Evolutionary conservation across 1,284 basidiomycete genomes (phyloP).

Genomic region (Boletus holoroseus): DNA sequence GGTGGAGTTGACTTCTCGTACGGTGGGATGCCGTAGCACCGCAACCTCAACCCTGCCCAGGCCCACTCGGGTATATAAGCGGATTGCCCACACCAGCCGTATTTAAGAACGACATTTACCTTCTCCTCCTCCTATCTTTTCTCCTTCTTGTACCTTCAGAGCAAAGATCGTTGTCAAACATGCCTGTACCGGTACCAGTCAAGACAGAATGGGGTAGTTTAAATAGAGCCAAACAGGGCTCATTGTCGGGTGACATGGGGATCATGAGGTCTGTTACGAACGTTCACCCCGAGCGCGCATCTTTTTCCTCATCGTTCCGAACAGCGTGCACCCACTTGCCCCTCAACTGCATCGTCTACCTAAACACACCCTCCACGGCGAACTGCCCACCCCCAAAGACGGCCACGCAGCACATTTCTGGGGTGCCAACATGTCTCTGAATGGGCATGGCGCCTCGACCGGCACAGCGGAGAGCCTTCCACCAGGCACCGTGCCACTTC

Average conservation of each 20-base stretch:
- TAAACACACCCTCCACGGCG: background rate
- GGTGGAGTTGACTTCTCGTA: conserved; percentile 9
- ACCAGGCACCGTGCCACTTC: conserved; percentile 24
- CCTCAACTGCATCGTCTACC: background rate
- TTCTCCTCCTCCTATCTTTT: too few relatives aligned
- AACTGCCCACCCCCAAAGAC: conserved; percentile 6
- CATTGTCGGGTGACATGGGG: conserved; percentile 16
- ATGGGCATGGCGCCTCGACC: background rate
- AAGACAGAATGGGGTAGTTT: conserved; percentile 10
- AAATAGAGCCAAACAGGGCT: conserved; percentile 30
- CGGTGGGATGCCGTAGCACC: background rate
- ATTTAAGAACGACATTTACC: background rate
- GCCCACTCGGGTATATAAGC: conserved; percentile 5
- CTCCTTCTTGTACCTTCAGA: too few relatives aligned
- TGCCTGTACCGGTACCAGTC: conserved; percentile 20
- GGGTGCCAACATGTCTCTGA: conserved; percentile 13
- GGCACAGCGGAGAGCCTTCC: background rate
- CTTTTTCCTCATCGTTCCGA: background rate
- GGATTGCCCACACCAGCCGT: background rate
- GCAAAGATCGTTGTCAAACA: background rate
- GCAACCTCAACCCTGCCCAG: conserved; percentile 9
- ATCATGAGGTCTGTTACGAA: conserved; percentile 19
- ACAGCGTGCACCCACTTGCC: background rate
- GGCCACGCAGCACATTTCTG: conserved; percentile 5
- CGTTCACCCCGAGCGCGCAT: conserved; percentile 1